These are phyloP conservation scores for Mycosphaerella sp. DNA, from an alignment of 2,329 filamentous ascomycete genomes.

Conservation along the genomic window DNA sequence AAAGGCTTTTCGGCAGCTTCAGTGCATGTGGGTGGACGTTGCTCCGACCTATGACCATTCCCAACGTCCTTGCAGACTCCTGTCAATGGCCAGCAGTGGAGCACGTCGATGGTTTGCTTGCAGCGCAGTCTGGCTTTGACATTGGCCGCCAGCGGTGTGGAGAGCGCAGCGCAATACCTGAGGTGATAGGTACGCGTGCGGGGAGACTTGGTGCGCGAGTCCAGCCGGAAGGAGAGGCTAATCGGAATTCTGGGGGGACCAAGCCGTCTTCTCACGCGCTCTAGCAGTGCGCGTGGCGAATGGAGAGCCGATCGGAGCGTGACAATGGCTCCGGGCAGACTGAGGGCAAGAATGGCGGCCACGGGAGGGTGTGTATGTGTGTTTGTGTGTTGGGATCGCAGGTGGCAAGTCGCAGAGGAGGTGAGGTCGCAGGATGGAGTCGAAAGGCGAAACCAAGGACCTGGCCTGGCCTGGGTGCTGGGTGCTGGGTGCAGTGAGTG, in stretches of 20 bases:
- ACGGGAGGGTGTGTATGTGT: background rate
- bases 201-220: background rate
- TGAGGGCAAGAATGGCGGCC: background rate
- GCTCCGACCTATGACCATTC: conserved; percentile 29
- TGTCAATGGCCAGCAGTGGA: conserved; percentile 17
- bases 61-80: conserved; percentile 17
- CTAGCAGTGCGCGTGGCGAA: background rate
- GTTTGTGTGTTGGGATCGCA: background rate
- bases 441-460: conserved; percentile 10
- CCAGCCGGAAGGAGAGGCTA: conserved; percentile 1
- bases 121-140: conserved; percentile 14
- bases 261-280: background rate
- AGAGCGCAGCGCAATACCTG: conserved; percentile 9
- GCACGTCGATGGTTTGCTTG: conserved; percentile 8
- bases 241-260: conserved; percentile 11
- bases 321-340: background rate
- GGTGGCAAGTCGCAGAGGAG: conserved; percentile 3
- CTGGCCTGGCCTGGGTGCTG: background rate
- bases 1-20: background rate
- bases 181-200: conserved; percentile 7
- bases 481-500: too few relatives aligned
- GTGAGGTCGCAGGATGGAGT: conserved; percentile 13
- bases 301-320: background rate
- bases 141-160: conserved; percentile 13
- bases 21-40: background rate